Base-by-base conservation (phyloP, 2,329 filamentous ascomycete genomes). In the Eutypa lata region DNA sequence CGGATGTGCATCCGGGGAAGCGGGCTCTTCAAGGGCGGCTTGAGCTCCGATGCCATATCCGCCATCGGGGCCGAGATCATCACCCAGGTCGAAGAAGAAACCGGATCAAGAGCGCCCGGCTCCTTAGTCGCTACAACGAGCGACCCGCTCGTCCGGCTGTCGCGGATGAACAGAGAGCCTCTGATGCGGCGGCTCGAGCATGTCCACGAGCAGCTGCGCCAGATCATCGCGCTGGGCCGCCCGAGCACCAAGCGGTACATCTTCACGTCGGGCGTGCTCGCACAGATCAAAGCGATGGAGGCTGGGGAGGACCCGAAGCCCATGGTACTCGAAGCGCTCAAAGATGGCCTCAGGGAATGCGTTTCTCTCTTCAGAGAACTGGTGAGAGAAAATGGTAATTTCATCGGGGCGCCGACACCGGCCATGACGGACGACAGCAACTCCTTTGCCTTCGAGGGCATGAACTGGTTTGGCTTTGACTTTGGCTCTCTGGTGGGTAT, bases 221-320 rank as follows among this genome's bases (percentile, higher is more conserved):
- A 62, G 3, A 53, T 61, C 38, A 57, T 64, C 14, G 49, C 47
- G 2, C 52, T 62, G 1, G 61, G 61, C 6, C 52, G 61, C 3
- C 60, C 57, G 13, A 64, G 61, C 14, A 48, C 57, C 6, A 64
- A 62, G 51, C 56, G 58, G 44, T 61, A 61, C 42, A 49, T 63
- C n/a, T 57, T 62, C 26, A 43, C 59, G 19, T 57, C 60, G n/a
- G 56, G 49, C n/a, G 54, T 61, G 6, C 49, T 64, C n/a, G 43
- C 42, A 14, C 56, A 63, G 7, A 58, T 63, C 31, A 51, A 54
- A 14, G 55, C 56, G 2, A 44, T 57, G 19, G 59, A 62, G 47
- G 7, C 37, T 0, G 52, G 54, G 1, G 31, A 40, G 13, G 53
- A 56, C 13, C 24, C 44, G 10, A 54, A 49, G 21, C n/a, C 45